Evolutionary conservation across 352 stramenopile genomes (phyloP).

Genomic region (Plasmopara viticola): DNA sequence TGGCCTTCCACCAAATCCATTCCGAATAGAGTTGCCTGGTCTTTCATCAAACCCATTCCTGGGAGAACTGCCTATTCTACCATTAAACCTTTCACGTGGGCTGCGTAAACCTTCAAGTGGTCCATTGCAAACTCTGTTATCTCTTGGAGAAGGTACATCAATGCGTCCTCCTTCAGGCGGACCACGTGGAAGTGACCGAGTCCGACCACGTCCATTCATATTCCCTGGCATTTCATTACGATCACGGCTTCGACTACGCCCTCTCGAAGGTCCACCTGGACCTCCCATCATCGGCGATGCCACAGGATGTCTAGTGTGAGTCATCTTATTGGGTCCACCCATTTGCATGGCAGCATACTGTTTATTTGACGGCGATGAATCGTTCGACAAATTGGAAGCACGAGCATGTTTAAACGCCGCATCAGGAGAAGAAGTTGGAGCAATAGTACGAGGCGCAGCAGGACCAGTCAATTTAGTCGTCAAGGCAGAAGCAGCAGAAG

Average conservation of each 20-base stretch:
- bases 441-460: constrained; percentile 7
- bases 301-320: constrained; percentile 29
- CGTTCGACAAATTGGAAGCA: constrained; percentile 19
- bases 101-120: constrained; percentile 8
- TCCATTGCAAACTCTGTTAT: constrained; percentile 15
- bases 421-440: constrained; percentile 19
- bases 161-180: constrained; percentile 26
- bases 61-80: constrained; percentile 2
- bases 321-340: constrained; percentile 15
- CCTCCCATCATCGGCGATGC: constrained; percentile 10
- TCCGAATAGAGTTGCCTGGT: constrained; percentile 9
- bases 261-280: constrained; percentile 1
- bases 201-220: constrained; percentile 20
- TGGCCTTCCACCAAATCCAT: constrained; percentile 6
- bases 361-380: constrained; percentile 17
- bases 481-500: constrained; percentile 6
- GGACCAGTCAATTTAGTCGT: constrained; percentile 1
- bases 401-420: constrained; percentile 20
- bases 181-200: constrained; percentile 13
- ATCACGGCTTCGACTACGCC: constrained; percentile 32
- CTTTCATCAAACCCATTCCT: constrained; percentile 7
- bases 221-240: constrained; percentile 21
- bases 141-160: constrained; percentile 12
- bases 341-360: constrained; percentile 29
- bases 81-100: constrained; percentile 12